Base-by-base conservation (phyloP, 2,329 filamentous ascomycete species). In the Boeremia exigua region DNA sequence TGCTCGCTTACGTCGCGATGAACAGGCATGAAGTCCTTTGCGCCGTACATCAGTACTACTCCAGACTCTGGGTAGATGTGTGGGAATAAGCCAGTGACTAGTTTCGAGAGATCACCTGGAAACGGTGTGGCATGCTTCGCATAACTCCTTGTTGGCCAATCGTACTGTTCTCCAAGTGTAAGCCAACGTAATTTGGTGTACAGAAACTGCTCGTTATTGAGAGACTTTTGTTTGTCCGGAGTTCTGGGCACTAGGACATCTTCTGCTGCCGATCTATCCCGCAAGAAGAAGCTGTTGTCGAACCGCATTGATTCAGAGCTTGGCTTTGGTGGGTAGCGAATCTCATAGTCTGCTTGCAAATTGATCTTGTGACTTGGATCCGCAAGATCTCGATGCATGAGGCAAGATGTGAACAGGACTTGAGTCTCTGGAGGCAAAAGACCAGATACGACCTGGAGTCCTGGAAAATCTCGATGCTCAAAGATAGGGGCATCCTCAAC, bases 1-100 rank as follows among this genome's bases (percentile, higher is more conserved):
- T 92, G 84, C 77, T 98, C 95, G 67, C 91, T 96, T 48, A 98
- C 92, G 71, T 99, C 95, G 10, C 95, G 87, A 77, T 98, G 95
- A 73, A 96, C 86, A 78, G 92, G 94, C 77, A 98, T 88, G 2
- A 90, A 96, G 71, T 98, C 93, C 32, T 92, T 92, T 0, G 94
- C 90, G 0, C 87, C 90, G 77, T 98, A 98, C 52, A 98, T 84
- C 72, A 98, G 96, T 65, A 96, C 86, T 59, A 98, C 98, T 30
- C 94, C 94, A 4, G 95, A 93, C 77, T 98, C 88, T 0, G 94
- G 87, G 33, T 83, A 80, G 32, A 94, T 95, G 28, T 88, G 83
- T 0, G 93, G 92, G 63, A 97, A 98, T 0, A 96, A 77, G 0
- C 79, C 79, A 36, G 86, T 82, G 1, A 97, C 79, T 10, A 96